Percentiles rank a stretch among this genome's conserved stretches.
phyloP scores from a whole-genome alignment of 1,284 basidiomycete species.

The Amanita bisporigera region DNA sequence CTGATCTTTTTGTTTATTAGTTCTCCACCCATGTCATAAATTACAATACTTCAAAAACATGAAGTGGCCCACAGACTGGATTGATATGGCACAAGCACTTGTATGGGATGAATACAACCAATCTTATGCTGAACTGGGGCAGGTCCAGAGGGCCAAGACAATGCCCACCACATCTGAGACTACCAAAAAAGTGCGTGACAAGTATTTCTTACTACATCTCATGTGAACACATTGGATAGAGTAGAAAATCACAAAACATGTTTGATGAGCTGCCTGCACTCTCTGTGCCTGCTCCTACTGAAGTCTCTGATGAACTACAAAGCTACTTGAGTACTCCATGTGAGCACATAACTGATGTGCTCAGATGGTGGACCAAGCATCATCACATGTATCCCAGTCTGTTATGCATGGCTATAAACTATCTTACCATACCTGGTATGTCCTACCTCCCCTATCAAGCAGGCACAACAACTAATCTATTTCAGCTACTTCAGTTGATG shows the following conservation, averaged over 20 bases:
- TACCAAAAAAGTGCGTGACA: not conserved
- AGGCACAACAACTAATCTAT: not conserved
- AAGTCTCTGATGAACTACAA: not conserved
- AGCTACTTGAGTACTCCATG: no score
- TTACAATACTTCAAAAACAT: slow-evolving; percentile 13
- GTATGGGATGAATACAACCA: not conserved
- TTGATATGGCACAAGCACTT: not conserved
- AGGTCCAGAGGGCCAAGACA: not conserved
- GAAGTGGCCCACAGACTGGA: slow-evolving; percentile 12
- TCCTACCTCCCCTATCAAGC: not conserved
- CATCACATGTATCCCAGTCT: not conserved
- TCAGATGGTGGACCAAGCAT: slow-evolving; percentile 10
- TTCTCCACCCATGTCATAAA: slow-evolving; percentile 18
- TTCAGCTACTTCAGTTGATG: slow-evolving; percentile 31
- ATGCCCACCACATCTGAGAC: no score
- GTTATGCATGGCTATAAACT: no score
- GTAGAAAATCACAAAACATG: not conserved
- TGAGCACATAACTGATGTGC: not conserved
- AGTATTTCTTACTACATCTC: no score
- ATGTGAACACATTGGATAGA: no score
- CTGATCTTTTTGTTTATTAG: not conserved
- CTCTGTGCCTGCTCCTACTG: not conserved
- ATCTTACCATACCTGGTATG: slow-evolving; percentile 23
- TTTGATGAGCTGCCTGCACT: not conserved
- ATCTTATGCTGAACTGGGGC: not conserved